These are phyloP conservation scores for Sanghuangporus baumii DNA, from an alignment of 1,284 basidiomycete species.

Conservation along the genomic window DNA sequence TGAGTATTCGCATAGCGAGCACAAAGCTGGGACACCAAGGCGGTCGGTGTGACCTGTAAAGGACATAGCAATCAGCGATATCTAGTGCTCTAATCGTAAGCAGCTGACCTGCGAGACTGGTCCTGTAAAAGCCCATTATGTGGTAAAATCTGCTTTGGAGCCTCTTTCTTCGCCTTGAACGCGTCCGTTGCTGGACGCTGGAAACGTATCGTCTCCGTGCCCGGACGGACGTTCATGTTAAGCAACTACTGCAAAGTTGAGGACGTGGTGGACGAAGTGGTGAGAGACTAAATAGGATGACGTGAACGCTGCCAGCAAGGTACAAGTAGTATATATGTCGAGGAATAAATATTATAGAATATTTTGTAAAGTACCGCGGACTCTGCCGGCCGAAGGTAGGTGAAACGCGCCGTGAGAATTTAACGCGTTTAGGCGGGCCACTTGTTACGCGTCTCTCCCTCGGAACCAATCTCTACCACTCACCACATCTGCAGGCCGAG, in stretches of 20 bases:
- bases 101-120: slow-evolving; percentile 57
- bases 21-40: slow-evolving; percentile 85
- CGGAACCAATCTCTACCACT: no score
- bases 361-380: no score
- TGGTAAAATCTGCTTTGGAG: slow-evolving; percentile 31
- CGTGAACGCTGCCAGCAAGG: no score
- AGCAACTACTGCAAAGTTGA: background rate
- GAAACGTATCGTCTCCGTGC: slow-evolving; percentile 14
- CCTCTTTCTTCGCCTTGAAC: slow-evolving; percentile 22
- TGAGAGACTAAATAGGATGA: background rate
- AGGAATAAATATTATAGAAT: no score
- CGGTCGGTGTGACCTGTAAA: slow-evolving; percentile 51
- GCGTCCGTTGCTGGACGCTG: slow-evolving; percentile 2
- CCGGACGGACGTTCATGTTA: slow-evolving; percentile 10
- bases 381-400: no score
- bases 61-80: background rate
- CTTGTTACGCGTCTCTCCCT: no score
- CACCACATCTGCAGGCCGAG: no score
- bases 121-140: slow-evolving; percentile 72
- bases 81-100: slow-evolving; percentile 13
- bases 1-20: slow-evolving; percentile 76
- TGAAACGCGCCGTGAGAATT: no score
- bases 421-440: no score
- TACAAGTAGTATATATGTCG: no score
- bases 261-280: background rate